phyloP scores from a whole-genome alignment of 23 red algal genomes.

The Gracilaria domingensis region DNA sequence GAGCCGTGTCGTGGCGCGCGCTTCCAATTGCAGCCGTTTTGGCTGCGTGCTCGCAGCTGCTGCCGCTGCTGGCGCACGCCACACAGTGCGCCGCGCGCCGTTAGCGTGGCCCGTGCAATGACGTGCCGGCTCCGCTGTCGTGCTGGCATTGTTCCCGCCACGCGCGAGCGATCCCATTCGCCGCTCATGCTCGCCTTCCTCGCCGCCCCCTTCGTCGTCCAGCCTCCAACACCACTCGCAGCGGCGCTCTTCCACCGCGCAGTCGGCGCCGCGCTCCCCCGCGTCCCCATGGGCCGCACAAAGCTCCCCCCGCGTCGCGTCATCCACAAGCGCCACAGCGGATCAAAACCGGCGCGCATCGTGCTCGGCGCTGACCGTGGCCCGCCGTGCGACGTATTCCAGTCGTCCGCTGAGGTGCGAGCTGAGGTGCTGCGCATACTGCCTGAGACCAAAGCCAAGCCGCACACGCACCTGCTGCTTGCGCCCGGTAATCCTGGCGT shows the following conservation, averaged over 20 bases:
- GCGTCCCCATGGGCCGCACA: constrained; percentile 27
- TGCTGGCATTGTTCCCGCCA: not conserved
- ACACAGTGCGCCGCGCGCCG: not conserved
- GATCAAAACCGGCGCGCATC: not conserved
- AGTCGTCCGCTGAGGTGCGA: constrained; percentile 17
- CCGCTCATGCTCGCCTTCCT: not conserved
- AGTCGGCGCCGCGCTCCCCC: not conserved
- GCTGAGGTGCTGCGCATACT: constrained; percentile 51
- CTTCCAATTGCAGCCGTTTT: not conserved
- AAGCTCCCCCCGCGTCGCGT: constrained; percentile 41
- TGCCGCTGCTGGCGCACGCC: not conserved
- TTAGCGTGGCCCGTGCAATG: not conserved
- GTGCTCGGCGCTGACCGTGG: not conserved
- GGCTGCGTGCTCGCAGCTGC: not conserved
- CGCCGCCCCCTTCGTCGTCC: not conserved
- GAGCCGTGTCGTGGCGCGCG: not conserved
- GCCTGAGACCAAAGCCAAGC: not conserved
- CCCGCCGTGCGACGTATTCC: constrained; percentile 51
- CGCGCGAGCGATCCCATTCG: not conserved
- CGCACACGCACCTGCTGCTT: constrained; percentile 70
- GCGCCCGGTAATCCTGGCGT: constrained; percentile 84
- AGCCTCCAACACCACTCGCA: not conserved
- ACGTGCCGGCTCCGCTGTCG: not conserved
- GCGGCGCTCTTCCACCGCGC: not conserved
- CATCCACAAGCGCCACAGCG: constrained; percentile 12